Conservation (phyloP, 2,329 filamentous ascomycete species). For the Triangularia setosa region DNA sequence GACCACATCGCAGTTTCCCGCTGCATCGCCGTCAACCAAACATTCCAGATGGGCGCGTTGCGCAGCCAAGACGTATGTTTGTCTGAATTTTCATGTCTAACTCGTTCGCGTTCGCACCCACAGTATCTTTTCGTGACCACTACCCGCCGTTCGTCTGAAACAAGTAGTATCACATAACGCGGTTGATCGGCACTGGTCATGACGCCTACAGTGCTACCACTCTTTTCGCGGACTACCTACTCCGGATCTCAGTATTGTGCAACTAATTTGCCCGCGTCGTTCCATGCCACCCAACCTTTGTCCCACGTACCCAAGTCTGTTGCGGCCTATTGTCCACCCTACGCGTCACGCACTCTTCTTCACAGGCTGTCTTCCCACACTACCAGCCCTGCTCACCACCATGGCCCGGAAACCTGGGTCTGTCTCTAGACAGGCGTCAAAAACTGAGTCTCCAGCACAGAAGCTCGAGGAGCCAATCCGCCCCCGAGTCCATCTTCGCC, state of each 20-base stretch:
- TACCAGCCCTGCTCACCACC: background rate
- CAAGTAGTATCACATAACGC: too few relatives aligned
- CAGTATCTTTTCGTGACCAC: too few relatives aligned
- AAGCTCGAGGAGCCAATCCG: constrained; percentile 5
- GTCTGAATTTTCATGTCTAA: background rate
- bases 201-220: background rate
- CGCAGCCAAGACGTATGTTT: background rate
- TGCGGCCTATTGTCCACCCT: background rate
- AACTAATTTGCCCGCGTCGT: background rate
- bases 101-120: background rate
- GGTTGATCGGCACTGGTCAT: background rate
- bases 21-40: background rate
- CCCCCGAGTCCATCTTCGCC: constrained; percentile 20
- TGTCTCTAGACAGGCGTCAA: background rate
- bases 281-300: background rate
- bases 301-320: background rate
- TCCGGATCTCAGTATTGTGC: background rate
- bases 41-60: background rate
- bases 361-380: background rate
- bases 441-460: background rate
- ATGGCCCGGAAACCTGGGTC: constrained; percentile 6
- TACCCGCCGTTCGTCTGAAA: too few relatives aligned
- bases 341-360: background rate
- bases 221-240: too few relatives aligned
- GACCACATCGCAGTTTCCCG: background rate